Conservation (phyloP, 2,329 filamentous ascomycete species). For the Aureobasidium uvarum region DNA sequence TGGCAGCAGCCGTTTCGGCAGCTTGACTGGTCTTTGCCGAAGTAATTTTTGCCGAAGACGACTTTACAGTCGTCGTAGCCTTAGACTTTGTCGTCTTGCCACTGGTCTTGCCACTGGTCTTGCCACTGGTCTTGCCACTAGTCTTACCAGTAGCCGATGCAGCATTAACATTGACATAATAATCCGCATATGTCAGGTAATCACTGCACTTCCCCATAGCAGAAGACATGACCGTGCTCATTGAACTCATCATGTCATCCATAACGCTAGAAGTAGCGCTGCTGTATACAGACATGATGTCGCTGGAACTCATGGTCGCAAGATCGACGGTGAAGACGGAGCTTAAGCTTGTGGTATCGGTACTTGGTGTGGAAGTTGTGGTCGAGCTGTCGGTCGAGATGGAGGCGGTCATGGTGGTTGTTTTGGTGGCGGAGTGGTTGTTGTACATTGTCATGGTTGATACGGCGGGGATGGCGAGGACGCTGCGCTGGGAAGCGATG, state of each 20-base stretch:
- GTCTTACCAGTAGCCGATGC: neutral
- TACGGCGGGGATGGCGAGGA: neutral
- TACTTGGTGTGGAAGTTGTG: neutral
- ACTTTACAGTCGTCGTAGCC: neutral
- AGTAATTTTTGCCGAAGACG: neutral
- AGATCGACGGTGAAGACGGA: neutral
- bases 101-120: too few species aligned
- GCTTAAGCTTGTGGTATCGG: neutral
- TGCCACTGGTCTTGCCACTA: neutral
- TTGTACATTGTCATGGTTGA: slow-evolving; percentile 6
- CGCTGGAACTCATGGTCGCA: slow-evolving; percentile 1
- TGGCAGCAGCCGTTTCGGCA: neutral
- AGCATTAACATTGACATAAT: neutral
- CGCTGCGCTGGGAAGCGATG: neutral
- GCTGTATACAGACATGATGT: slow-evolving; percentile 9
- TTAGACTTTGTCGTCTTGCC: too few species aligned
- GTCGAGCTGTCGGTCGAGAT: neutral
- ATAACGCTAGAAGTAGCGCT: slow-evolving; percentile 4
- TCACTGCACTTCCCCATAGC: neutral
- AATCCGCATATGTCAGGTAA: slow-evolving; percentile 3
- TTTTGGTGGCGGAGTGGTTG: neutral
- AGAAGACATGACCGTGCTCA: neutral
- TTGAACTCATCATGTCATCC: neutral
- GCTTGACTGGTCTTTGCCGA: neutral
- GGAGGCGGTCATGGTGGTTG: neutral